Evolutionary conservation across 495 filamentous ascomycete species (phyloP).

Genomic region (Lepidopterella palustris): DNA sequence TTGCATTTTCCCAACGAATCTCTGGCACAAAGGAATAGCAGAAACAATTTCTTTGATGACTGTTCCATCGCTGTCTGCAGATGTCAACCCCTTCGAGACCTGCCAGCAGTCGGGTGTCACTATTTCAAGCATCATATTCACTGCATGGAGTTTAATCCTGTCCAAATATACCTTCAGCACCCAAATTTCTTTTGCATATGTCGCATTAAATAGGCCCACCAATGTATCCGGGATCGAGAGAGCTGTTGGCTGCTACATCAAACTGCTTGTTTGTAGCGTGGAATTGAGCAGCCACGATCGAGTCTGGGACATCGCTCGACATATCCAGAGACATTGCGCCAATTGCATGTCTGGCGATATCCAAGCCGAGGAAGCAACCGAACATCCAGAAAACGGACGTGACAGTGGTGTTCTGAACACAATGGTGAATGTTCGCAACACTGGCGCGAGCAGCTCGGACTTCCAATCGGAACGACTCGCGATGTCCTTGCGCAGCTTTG

Average conservation of each 20-base stretch:
- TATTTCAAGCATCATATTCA: too few species aligned
- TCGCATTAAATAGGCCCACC: too few species aligned
- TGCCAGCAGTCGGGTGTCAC: too few species aligned
- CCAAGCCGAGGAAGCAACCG: background rate
- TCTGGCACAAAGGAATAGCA: too few species aligned
- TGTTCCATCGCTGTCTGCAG: too few species aligned
- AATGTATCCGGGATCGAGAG: too few species aligned
- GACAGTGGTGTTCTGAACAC: background rate
- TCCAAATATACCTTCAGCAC: too few species aligned
- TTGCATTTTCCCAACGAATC: too few species aligned
- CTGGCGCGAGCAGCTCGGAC: background rate
- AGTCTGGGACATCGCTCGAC: background rate
- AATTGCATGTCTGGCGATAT: background rate
- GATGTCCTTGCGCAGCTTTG: background rate
- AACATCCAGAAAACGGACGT: background rate
- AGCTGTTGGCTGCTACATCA: background rate
- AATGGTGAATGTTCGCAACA: background rate
- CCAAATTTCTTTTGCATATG: too few species aligned
- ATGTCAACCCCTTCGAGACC: too few species aligned
- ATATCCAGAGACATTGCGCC: background rate
- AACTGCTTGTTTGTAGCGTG: background rate
- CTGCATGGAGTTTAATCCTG: too few species aligned
- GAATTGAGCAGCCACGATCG: background rate
- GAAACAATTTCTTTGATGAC: too few species aligned
- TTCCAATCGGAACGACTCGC: background rate